Conservation (phyloP, 805 yeast species). For the Starmera dryadoides region DNA sequence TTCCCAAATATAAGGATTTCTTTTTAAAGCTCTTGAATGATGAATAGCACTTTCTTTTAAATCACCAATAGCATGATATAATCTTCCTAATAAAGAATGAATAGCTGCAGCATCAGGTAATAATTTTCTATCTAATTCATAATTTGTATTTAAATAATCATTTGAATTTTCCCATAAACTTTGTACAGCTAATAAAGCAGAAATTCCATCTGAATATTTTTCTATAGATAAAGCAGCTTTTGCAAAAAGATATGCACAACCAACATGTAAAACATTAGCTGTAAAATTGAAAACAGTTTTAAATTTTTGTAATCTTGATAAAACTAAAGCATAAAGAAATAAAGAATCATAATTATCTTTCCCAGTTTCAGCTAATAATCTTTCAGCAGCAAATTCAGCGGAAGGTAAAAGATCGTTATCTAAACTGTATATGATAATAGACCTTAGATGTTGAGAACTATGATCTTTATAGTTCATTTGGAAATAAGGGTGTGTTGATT, state of each 20-base stretch:
- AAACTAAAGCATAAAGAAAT: slow-evolving; percentile 63
- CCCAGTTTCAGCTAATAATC: slow-evolving; percentile 56
- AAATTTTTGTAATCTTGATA: slow-evolving; percentile 49
- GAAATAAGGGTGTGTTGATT: too few relatives aligned
- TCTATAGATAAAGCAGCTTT: slow-evolving; percentile 53
- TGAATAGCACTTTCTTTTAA: slow-evolving; percentile 55
- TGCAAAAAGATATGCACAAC: slow-evolving; percentile 73
- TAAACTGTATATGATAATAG: slow-evolving; percentile 58
- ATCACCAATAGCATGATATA: slow-evolving; percentile 54
- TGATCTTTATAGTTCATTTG: slow-evolving; percentile 17
- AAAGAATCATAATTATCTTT: slow-evolving; percentile 44
- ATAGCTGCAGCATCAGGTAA: slow-evolving; percentile 68
- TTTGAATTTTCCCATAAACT: slow-evolving; percentile 27
- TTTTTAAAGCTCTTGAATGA: slow-evolving; percentile 60
- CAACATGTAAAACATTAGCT: slow-evolving; percentile 47
- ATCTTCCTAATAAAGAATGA: slow-evolving; percentile 61
- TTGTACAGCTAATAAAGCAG: slow-evolving; percentile 33
- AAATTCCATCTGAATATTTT: slow-evolving; percentile 54
- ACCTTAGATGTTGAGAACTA: slow-evolving; percentile 37
- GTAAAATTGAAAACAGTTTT: slow-evolving; percentile 54
- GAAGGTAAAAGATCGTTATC: slow-evolving; percentile 64
- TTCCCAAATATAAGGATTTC: slow-evolving; percentile 81
- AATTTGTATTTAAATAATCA: slow-evolving; percentile 16
- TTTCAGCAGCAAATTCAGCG: slow-evolving; percentile 84
- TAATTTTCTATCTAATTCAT: slow-evolving; percentile 28